Evolutionary conservation across 352 stramenopile species (phyloP).

Genomic region (Halophytophthora batemanensis): DNA sequence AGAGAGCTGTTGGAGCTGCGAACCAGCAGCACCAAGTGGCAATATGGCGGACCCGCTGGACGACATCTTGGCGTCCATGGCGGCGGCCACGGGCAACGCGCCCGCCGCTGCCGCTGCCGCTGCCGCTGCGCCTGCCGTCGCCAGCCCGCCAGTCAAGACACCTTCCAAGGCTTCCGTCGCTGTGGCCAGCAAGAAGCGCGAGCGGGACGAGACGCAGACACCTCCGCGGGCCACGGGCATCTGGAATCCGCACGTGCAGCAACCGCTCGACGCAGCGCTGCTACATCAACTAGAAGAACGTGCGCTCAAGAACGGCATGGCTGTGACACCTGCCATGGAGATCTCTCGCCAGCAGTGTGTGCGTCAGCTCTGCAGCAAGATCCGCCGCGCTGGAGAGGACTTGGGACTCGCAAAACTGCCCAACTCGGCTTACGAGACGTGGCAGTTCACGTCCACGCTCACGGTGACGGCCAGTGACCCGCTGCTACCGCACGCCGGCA

Average conservation of each 20-base stretch:
- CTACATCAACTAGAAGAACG: slow-evolving; percentile 14
- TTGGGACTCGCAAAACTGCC: slow-evolving; percentile 76
- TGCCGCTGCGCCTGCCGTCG: not conserved
- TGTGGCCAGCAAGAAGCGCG: slow-evolving; percentile 26
- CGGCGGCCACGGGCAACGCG: slow-evolving; percentile 67
- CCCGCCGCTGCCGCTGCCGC: not conserved
- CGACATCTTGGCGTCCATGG: slow-evolving; percentile 81
- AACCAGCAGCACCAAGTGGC: not conserved
- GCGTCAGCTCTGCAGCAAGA: slow-evolving; percentile 64
- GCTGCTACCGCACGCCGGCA: slow-evolving; percentile 63
- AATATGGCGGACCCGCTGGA: slow-evolving; percentile 50
- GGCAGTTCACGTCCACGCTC: slow-evolving; percentile 78
- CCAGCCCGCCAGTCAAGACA: no score
- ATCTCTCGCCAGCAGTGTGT: slow-evolving; percentile 69
- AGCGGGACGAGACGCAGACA: slow-evolving; percentile 14
- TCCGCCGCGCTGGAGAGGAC: slow-evolving; percentile 59
- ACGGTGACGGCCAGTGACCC: slow-evolving; percentile 69
- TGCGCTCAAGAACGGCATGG: not conserved
- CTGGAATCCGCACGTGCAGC: slow-evolving; percentile 52
- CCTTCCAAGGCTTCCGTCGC: not conserved
- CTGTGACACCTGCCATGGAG: slow-evolving; percentile 50
- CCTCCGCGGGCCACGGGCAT: slow-evolving; percentile 23
- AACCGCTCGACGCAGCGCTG: slow-evolving; percentile 19
- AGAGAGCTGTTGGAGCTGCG: no score
- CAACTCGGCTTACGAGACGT: slow-evolving; percentile 84